Evolutionary conservation across 2,329 filamentous ascomycete genomes (phyloP).

Genomic region (Dendryphion nanum): DNA sequence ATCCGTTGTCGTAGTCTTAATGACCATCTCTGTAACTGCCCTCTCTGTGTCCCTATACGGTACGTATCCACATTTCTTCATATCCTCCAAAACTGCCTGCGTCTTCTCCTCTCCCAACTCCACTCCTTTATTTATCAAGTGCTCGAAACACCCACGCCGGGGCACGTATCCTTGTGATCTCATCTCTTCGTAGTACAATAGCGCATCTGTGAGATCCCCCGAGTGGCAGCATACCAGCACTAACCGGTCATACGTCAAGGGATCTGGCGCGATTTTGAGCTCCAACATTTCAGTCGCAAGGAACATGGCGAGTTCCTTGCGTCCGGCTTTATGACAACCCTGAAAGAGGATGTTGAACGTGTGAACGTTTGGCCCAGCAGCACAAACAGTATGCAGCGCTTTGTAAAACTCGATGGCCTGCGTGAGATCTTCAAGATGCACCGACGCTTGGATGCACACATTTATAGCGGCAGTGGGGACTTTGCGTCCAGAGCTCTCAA

Average conservation of each 20-base stretch:
- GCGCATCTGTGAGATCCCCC: conserved; percentile 45
- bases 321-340: conserved; percentile 43
- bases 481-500: conserved; percentile 50
- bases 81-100: conserved; percentile 28
- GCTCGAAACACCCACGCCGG: conserved; percentile 32
- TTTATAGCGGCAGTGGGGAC: conserved; percentile 55
- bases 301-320: conserved; percentile 59
- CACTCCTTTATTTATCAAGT: conserved; percentile 25
- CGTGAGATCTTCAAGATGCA: conserved; percentile 45
- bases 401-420: conserved; percentile 62
- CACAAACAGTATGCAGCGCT: conserved; percentile 53
- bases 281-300: conserved; percentile 62
- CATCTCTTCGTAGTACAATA: conserved; percentile 54
- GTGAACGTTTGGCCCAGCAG: conserved; percentile 45
- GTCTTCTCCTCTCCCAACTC: conserved; percentile 29
- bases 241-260: conserved; percentile 62
- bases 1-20: too few relatives aligned
- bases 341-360: conserved; percentile 63
- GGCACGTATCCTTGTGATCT: conserved; percentile 21
- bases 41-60: conserved; percentile 1
- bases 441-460: conserved; percentile 53
- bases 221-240: conserved; percentile 54
- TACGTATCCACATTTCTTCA: conserved; percentile 16
- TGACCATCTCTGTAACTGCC: conserved; percentile 1
- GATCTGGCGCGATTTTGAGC: conserved; percentile 53